phyloP scores from a whole-genome alignment of 208 protist genomes.

The Crithidia brevicula region DNA sequence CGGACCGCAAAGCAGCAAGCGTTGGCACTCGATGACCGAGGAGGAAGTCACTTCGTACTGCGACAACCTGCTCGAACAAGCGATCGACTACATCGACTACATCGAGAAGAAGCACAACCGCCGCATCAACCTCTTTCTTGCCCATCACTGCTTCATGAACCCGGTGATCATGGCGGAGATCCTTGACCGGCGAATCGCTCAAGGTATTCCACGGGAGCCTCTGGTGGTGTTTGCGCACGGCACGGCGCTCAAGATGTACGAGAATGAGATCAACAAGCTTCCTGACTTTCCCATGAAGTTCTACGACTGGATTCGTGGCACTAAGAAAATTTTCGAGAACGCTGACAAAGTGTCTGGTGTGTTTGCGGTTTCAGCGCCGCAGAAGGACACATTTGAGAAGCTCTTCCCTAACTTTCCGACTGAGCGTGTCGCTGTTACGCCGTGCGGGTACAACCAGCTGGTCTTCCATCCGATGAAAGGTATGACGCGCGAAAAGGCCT shows the following conservation, averaged over 20 bases:
- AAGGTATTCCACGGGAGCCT: slow-evolving; percentile 50
- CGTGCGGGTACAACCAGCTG: slow-evolving; percentile 79
- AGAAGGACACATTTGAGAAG: slow-evolving; percentile 65
- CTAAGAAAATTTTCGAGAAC: slow-evolving; percentile 63
- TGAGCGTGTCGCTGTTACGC: slow-evolving; percentile 66
- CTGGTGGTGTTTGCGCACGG: slow-evolving; percentile 78
- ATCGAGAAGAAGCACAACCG: slow-evolving; percentile 64
- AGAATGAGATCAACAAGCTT: slow-evolving; percentile 71
- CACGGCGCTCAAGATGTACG: slow-evolving; percentile 83
- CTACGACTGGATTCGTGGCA: slow-evolving; percentile 71
- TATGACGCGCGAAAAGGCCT: slow-evolving; percentile 67
- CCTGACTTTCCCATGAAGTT: slow-evolving; percentile 79
- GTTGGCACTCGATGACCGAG: slow-evolving; percentile 80
- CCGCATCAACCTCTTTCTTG: slow-evolving; percentile 69
- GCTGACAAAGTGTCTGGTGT: slow-evolving; percentile 54
- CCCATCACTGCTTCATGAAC: slow-evolving; percentile 85
- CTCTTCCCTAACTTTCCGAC: slow-evolving; percentile 62
- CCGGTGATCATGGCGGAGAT: slow-evolving; percentile 73
- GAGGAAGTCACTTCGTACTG: slow-evolving; percentile 62
- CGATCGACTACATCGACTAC: slow-evolving; percentile 67
- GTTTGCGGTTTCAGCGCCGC: slow-evolving; percentile 66
- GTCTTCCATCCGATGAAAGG: slow-evolving; percentile 61
- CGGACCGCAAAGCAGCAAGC: slow-evolving; percentile 70
- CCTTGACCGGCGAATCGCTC: slow-evolving; percentile 46
- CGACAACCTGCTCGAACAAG: slow-evolving; percentile 50